Conservation (phyloP, 495 filamentous ascomycete genomes). For the Physcia stellaris region DNA sequence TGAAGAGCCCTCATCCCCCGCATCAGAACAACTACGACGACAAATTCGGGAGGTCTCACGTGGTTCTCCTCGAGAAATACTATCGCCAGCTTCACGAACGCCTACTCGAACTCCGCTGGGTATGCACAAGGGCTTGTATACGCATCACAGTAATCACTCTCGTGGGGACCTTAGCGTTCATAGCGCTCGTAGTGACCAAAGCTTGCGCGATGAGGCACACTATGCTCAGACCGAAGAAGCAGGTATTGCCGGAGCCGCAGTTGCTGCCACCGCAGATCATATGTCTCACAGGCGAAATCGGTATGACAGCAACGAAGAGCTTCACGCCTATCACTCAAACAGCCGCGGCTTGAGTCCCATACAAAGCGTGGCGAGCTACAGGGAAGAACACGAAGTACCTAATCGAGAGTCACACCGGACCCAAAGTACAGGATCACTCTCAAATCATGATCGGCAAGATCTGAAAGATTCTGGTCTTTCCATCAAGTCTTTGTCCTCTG, state of each 20-base stretch:
- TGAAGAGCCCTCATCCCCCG: conserved; percentile 37
- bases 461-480: conserved; percentile 30
- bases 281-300: conserved; percentile 27
- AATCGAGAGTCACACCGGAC: conserved; percentile 33
- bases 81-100: conserved; percentile 39
- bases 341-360: conserved; percentile 67
- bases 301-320: conserved; percentile 28
- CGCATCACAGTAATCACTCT: conserved; percentile 46
- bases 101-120: conserved; percentile 38
- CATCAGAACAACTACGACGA: conserved; percentile 24
- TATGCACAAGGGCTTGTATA: conserved; percentile 33
- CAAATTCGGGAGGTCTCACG: conserved; percentile 40
- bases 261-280: conserved; percentile 30
- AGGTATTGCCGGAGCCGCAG: conserved; percentile 28
- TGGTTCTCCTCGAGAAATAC: conserved; percentile 34
- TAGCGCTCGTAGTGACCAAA: conserved; percentile 35
- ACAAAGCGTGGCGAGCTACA: conserved; percentile 74
- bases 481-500: conserved; percentile 37
- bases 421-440: conserved; percentile 32
- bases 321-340: conserved; percentile 40
- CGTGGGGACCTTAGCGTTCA: conserved; percentile 38
- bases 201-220: conserved; percentile 27
- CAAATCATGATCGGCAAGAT: conserved; percentile 21
- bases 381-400: conserved; percentile 35
- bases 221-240: conserved; percentile 27